A percentile compares a stretch with the other conserved stretches of the same genome.
Conservation (phyloP, 2,329 filamentous ascomycete genomes). For the Mariannaea elegans region DNA sequence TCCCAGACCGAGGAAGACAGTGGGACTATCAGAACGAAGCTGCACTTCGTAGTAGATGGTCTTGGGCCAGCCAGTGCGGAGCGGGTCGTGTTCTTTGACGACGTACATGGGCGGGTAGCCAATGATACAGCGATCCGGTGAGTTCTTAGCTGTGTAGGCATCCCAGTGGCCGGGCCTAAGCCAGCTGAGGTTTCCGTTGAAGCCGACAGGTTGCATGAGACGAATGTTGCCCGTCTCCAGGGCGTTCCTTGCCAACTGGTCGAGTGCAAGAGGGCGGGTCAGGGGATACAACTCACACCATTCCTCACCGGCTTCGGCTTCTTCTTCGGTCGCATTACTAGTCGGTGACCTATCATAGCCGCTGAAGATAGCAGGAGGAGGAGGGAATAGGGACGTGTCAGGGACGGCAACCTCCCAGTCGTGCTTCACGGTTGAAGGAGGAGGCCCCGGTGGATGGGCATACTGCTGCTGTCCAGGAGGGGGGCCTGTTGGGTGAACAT, state of each 20-base stretch:
- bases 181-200: constrained; percentile 57
- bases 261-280: constrained; percentile 60
- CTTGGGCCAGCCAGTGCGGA: constrained; percentile 50
- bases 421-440: constrained; percentile 56
- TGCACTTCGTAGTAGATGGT: constrained; percentile 79
- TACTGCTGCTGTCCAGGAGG: constrained; percentile 39
- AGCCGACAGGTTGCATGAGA: constrained; percentile 60
- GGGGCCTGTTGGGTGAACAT: constrained; percentile 44
- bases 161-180: constrained; percentile 62
- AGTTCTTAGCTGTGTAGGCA: constrained; percentile 50
- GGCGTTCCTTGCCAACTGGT: constrained; percentile 55
- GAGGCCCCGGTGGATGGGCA: constrained; percentile 46
- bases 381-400: constrained; percentile 76
- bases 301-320: constrained; percentile 69
- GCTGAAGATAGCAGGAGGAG: constrained; percentile 73
- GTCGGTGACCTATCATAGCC: constrained; percentile 72
- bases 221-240: constrained; percentile 62
- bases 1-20: constrained; percentile 70
- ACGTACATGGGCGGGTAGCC: constrained; percentile 76
- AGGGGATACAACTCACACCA: constrained; percentile 74
- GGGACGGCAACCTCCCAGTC: constrained; percentile 77
- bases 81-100: constrained; percentile 65
- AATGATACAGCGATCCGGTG: constrained; percentile 70
- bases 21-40: constrained; percentile 57
- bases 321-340: constrained; percentile 72